A percentile compares a stretch with the other conserved stretches of the same genome.
These are phyloP conservation scores for Quercus alba DNA, from an alignment of 306 rosid species.

Conservation along the genomic window DNA sequence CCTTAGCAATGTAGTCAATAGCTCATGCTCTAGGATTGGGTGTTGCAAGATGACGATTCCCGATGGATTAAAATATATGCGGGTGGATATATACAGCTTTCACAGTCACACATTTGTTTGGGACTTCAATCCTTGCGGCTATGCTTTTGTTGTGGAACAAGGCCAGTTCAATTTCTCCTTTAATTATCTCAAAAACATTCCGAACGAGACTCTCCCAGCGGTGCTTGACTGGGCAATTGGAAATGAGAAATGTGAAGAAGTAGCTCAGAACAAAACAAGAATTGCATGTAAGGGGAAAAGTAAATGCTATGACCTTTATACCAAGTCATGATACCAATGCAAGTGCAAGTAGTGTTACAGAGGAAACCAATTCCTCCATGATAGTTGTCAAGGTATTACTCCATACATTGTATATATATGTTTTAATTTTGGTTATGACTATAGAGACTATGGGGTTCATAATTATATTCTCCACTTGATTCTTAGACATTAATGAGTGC, in stretches of 20 bases:
- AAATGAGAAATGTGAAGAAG: not conserved
- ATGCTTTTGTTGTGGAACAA: too few species aligned
- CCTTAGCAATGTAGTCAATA: too few species aligned
- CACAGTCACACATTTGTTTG: too few species aligned
- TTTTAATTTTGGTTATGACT: too few species aligned
- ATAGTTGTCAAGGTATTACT: slow-evolving; percentile 26
- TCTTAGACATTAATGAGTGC: not conserved
- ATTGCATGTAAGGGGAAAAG: not conserved
- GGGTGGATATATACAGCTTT: too few species aligned
- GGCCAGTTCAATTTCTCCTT: slow-evolving; percentile 1
- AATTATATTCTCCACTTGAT: not conserved
- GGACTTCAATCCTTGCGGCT: too few species aligned
- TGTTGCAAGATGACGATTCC: too few species aligned
- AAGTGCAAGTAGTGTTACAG: slow-evolving; percentile 13
- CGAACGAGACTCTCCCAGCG: not conserved
- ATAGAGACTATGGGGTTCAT: too few species aligned
- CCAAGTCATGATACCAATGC: slow-evolving; percentile 18
- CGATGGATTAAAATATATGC: too few species aligned
- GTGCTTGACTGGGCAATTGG: slow-evolving; percentile 22
- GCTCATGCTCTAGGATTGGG: too few species aligned
- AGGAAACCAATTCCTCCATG: slow-evolving; percentile 22
- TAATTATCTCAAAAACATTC: not conserved
- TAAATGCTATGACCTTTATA: not conserved
- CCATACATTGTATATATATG: not conserved
- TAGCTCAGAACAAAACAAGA: not conserved